Evolutionary conservation across 768 basidiomycete genomes (phyloP).

Genomic region (Phaeotremella skinneri): DNA sequence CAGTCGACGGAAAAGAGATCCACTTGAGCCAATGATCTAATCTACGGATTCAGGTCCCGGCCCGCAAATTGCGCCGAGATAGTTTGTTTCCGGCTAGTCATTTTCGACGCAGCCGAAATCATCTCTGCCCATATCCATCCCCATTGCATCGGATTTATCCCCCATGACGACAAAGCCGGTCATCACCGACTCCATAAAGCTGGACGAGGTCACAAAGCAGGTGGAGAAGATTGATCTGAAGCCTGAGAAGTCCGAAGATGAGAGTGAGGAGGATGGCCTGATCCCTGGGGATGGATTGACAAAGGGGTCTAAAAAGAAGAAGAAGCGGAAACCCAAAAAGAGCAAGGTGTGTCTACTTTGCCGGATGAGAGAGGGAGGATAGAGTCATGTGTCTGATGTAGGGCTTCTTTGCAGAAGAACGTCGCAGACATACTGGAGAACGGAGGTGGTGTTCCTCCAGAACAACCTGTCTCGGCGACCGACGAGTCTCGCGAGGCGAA

Average conservation of each 20-base stretch:
- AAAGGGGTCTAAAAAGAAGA: slow-evolving; percentile 19
- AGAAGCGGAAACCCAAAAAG: slow-evolving; percentile 24
- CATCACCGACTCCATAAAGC: no score
- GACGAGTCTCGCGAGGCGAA: slow-evolving; percentile 20
- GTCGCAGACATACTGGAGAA: not conserved
- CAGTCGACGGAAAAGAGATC: no score
- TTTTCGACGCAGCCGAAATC: no score
- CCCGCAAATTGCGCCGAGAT: no score
- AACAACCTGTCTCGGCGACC: slow-evolving; percentile 7
- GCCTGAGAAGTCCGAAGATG: slow-evolving; percentile 1
- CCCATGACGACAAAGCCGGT: no score
- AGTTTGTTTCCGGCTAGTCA: no score
- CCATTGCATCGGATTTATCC: no score
- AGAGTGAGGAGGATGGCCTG: not conserved
- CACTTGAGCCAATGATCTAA: no score
- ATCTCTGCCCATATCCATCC: no score
- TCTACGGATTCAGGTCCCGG: no score
- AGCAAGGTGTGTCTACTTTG: slow-evolving; percentile 4
- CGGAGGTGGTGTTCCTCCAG: slow-evolving; percentile 16
- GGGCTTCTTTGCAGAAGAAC: not conserved
- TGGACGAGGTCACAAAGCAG: not conserved
- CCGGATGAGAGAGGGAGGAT: not conserved
- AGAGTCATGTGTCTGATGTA: not conserved
- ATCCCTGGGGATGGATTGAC: not conserved
- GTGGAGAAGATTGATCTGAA: not conserved